Evolutionary conservation across 169 alveolate species (phyloP), one percentile per base, ranked within the genome.

Genomic region (Plasmodium relictum): DNA sequence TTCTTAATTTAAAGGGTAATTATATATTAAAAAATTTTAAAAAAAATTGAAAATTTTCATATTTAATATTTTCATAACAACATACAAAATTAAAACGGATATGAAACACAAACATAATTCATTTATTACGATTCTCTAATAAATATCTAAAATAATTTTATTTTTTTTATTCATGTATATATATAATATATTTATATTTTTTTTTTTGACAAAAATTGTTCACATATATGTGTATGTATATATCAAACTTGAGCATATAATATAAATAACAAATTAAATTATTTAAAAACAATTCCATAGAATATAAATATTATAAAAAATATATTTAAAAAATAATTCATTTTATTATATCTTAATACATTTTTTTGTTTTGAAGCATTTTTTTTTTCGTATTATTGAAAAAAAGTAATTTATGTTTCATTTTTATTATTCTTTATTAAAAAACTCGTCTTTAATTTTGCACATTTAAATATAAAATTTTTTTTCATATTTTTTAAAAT

Each of bases 401-500:
- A 54, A n/a, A 16, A 9, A 54, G 22, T 16, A 0, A 59, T 59
- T 22, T 72, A 42, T 39, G 26, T 22, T 63, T 76, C 24, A 65
- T 61, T 63, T 52, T 45, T 48, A 76, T 63, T 41, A 26, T 26
- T 44, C 16, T 63, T 16, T 54, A 54, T 16, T 22, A 76, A 63
- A 63, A 76, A 45, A 76, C 74, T 63, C 76, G 71, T 66, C 76
- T 65, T 54, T 76, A 20, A 76, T 62, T 24, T 76, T 48, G 76
- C 76, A 76, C 78, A 52, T 63, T 76, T 48, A 62, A 66, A 37
- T 39, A 74, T 74, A 6, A 63, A n/a, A 26, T 76, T 48, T 44
- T 45, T 50, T 48, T 16, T 31, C 24, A 76, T 37, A 65, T 63
- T 16, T 62, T 76, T 73, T 44, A 73, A 42, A 76, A 39, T 63